Evolutionary conservation across 116 monocot species (phyloP), one percentile per base, ranked within the genome.

Genomic region (Papilionanthe hybrid): DNA sequence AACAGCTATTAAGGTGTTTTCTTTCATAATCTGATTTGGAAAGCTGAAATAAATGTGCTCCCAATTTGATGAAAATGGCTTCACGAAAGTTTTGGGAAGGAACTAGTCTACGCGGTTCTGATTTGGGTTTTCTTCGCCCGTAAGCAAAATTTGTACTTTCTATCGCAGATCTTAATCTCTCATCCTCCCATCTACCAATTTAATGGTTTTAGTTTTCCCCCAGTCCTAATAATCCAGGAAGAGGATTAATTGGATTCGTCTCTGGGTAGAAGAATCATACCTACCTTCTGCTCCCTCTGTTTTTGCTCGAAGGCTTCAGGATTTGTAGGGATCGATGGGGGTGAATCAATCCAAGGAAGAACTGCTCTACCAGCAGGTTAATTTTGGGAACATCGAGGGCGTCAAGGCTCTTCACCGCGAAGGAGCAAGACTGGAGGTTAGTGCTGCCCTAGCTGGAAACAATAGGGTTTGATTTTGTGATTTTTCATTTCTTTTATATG

Each of bases 391-490:
- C 75, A 48, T 90, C 23, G 84, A 90, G 49, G 92, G 86, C 45
- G 88, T 96, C 79, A 84, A 83, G 68, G 57, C 71, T 42, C 93
- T 96, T 50, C 86, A 78, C 77, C 77, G 67, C 68, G 82, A 90
- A 13, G 93, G 93, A 47, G 96, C 93, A 0, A 87, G 87, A 0
- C 86, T 96, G 28, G 96, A 93, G 87, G 96, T 93, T 76, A 76
- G 75, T 71, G 4, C n/a, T 71, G 4, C n/a, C 37, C 32, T 57
- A 44, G 30, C 4, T 0, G 19, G 11, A 12, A 13, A 48, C 10
- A 7, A 56, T 57, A 18, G 5, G 7, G 4, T 17, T 53, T 53
- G 53, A 53, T 13, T 53, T 53, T 15, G 15, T 17, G 53, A 53
- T 15, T 13, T 53, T 53, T 53, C 53, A 53, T 53, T 53, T 53